phyloP scores from a whole-genome alignment of 2,329 filamentous ascomycete species.

The Fusarium sp. region DNA sequence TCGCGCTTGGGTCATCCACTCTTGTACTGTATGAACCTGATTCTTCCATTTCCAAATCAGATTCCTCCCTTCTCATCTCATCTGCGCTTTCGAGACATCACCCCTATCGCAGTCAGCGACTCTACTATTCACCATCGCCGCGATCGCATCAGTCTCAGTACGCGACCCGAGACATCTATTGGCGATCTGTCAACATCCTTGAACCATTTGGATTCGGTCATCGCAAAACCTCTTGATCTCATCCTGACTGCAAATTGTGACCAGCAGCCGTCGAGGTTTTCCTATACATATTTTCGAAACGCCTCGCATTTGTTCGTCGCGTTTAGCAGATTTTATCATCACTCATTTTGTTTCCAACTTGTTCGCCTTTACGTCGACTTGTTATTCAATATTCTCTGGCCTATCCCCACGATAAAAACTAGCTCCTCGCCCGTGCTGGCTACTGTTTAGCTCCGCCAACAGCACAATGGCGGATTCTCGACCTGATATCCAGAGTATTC shows the following conservation, averaged over 20 bases:
- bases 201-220: slow-evolving; percentile 15
- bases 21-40: slow-evolving; percentile 10
- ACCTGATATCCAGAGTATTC: slow-evolving; percentile 54
- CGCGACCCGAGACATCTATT: slow-evolving; percentile 27
- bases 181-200: slow-evolving; percentile 33
- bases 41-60: slow-evolving; percentile 36
- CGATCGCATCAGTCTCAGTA: slow-evolving; percentile 18
- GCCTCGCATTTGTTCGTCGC: slow-evolving; percentile 7
- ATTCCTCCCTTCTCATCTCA: slow-evolving; percentile 36
- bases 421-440: slow-evolving; percentile 17
- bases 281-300: slow-evolving; percentile 11
- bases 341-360: background rate
- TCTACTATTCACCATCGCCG: slow-evolving; percentile 18
- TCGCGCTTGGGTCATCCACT: slow-evolving; percentile 37
- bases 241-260: slow-evolving; percentile 36
- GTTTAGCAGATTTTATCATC: background rate
- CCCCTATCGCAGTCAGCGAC: slow-evolving; percentile 23
- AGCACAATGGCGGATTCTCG: slow-evolving; percentile 43
- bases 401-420: slow-evolving; percentile 15
- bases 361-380: background rate
- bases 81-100: slow-evolving; percentile 30
- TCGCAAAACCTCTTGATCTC: slow-evolving; percentile 35
- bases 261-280: slow-evolving; percentile 13
- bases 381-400: background rate
- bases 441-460: slow-evolving; percentile 18